phyloP scores from a whole-genome alignment of 73 alveolate genomes.

The Loxodes magnus region DNA sequence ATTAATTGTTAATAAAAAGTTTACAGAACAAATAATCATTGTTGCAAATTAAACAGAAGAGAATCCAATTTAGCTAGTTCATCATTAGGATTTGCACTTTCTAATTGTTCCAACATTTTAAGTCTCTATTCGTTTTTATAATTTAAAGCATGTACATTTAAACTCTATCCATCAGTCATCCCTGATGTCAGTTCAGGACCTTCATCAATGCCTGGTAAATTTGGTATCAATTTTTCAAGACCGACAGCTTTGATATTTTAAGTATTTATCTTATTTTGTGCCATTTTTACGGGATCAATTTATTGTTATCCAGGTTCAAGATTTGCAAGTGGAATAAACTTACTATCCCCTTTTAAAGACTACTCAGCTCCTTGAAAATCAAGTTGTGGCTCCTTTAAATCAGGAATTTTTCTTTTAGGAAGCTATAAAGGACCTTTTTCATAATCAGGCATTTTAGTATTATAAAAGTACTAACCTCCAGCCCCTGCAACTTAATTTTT shows the following conservation, averaged over 20 bases:
- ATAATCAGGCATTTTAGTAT: conserved; percentile 2
- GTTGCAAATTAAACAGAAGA: conserved; percentile 2
- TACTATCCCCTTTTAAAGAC: conserved; percentile 8
- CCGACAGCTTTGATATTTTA: not conserved
- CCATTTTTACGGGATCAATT: not conserved
- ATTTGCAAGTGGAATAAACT: conserved; percentile 8
- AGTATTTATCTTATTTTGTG: not conserved
- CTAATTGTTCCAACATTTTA: not conserved
- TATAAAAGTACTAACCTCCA: too few species aligned
- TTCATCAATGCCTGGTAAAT: conserved; percentile 2
- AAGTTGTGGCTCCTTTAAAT: conserved; percentile 1
- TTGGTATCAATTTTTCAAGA: conserved; percentile 11
- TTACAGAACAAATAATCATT: too few species aligned
- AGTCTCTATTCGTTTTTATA: conserved; percentile 10
- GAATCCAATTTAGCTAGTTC: conserved; percentile 3
- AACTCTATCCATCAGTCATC: conserved; percentile 2
- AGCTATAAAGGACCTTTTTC: not conserved
- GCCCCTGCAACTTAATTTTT: not conserved
- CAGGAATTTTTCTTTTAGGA: not conserved
- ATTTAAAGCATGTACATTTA: not conserved
- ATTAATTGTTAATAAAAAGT: too few species aligned
- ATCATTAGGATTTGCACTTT: not conserved
- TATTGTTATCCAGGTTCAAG: not conserved
- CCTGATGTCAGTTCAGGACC: not conserved
- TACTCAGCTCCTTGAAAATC: not conserved